These are phyloP conservation scores for Coemansia sp. DNA, from an alignment of 192 early-diverging fungal species.

Conservation along the genomic window DNA sequence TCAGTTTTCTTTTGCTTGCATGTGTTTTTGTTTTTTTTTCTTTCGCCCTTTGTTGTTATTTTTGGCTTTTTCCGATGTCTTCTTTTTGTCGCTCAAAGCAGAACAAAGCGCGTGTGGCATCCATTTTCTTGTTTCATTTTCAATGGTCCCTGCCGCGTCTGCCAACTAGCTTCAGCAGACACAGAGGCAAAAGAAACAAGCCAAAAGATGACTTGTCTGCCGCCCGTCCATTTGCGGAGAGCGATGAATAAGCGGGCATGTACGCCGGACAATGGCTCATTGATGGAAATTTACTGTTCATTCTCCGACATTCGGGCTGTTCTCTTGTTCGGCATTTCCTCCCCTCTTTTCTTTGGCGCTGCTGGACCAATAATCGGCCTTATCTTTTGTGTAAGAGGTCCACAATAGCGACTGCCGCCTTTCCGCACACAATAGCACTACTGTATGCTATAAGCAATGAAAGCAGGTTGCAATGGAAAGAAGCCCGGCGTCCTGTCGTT, in stretches of 20 bases:
- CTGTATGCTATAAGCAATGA: not conserved
- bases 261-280: not conserved
- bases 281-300: slow-evolving; percentile 8
- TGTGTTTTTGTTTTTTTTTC: not conserved
- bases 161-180: not conserved
- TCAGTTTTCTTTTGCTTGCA: no score
- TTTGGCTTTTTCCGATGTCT: not conserved
- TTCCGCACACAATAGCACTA: not conserved
- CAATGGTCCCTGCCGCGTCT: not conserved
- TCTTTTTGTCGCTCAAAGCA: not conserved
- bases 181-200: no score
- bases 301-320: slow-evolving; percentile 6
- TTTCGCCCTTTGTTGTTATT: not conserved
- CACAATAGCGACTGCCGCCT: no score
- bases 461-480: not conserved
- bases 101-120: not conserved
- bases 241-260: not conserved
- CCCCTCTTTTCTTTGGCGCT: not conserved
- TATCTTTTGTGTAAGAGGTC: not conserved
- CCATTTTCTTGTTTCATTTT: not conserved
- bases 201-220: not conserved
- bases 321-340: not conserved
- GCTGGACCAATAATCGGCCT: not conserved
- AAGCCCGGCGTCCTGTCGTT: no score
- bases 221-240: not conserved